Conservation (phyloP, 2,329 filamentous ascomycete species). For the Akanthomyces uredinophilus region DNA sequence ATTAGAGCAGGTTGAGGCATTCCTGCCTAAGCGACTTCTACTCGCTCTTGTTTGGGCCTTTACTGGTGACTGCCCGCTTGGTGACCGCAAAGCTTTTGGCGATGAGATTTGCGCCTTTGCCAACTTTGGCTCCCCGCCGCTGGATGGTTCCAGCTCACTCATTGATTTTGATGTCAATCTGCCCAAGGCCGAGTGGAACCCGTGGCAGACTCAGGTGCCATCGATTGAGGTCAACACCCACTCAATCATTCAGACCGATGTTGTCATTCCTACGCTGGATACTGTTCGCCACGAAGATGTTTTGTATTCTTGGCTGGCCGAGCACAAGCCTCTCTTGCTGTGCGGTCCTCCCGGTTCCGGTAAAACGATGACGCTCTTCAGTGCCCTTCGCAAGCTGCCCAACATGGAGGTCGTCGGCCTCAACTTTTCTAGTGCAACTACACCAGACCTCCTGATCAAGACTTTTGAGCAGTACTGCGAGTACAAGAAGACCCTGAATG, state of each 20-base stretch:
- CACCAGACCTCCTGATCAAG: slow-evolving; percentile 95
- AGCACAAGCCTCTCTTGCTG: slow-evolving; percentile 93
- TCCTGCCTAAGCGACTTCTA: slow-evolving; percentile 88
- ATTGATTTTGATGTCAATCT: slow-evolving; percentile 94
- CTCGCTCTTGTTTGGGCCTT: slow-evolving; percentile 92
- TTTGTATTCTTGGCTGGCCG: slow-evolving; percentile 98
- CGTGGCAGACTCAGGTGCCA: slow-evolving; percentile 94
- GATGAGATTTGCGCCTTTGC: slow-evolving; percentile 77
- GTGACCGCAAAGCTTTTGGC: slow-evolving; percentile 83
- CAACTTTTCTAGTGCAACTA: slow-evolving; percentile 98
- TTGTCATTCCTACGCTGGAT: slow-evolving; percentile 95
- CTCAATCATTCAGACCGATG: slow-evolving; percentile 94
- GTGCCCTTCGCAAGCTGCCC: slow-evolving; percentile 88
- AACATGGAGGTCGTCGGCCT: slow-evolving; percentile 99
- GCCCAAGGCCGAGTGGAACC: slow-evolving; percentile 81
- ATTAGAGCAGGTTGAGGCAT: slow-evolving; percentile 81
- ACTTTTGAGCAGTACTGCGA: slow-evolving; percentile 99
- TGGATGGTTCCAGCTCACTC: slow-evolving; percentile 74
- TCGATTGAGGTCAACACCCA: slow-evolving; percentile 96
- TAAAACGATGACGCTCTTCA: slow-evolving; percentile 99
- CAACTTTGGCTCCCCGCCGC: slow-evolving; percentile 76
- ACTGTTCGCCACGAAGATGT: slow-evolving; percentile 98
- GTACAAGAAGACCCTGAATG: slow-evolving; percentile 97
- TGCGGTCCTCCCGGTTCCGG: slow-evolving; percentile 97
- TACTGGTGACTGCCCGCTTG: slow-evolving; percentile 86